These are phyloP conservation scores for Eimeria brunetti DNA, from an alignment of 169 alveolate genomes.

Conservation along the genomic window DNA sequence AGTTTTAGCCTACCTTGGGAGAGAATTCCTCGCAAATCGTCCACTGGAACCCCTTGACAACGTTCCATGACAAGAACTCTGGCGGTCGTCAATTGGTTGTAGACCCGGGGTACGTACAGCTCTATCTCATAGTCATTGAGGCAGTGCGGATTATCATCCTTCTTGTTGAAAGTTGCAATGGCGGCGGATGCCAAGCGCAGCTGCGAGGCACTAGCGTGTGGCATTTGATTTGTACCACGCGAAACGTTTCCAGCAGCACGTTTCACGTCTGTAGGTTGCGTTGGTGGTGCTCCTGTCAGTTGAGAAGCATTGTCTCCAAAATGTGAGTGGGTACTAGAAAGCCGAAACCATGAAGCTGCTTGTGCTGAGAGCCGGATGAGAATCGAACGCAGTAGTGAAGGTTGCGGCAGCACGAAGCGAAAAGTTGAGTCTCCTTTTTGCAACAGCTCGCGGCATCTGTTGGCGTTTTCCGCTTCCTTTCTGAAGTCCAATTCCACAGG, in stretches of 20 bases:
- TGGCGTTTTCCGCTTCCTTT: slow-evolving; percentile 77
- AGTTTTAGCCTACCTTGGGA: slow-evolving; percentile 50
- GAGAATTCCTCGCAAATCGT: slow-evolving; percentile 51
- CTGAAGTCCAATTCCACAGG: slow-evolving; percentile 78
- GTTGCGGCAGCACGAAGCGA: slow-evolving; percentile 34
- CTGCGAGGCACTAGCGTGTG: neutral
- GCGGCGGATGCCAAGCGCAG: neutral
- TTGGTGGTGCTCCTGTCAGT: neutral
- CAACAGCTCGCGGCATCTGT: slow-evolving; percentile 37
- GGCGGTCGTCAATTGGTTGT: slow-evolving; percentile 55
- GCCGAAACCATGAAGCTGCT: slow-evolving; percentile 12
- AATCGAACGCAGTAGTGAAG: slow-evolving; percentile 24
- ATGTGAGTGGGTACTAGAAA: slow-evolving; percentile 7
- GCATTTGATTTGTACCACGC: neutral
- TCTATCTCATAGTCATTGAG: slow-evolving; percentile 40
- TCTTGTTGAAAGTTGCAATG: neutral
- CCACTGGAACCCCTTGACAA: slow-evolving; percentile 73
- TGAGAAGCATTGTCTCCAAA: neutral
- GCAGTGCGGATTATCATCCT: neutral
- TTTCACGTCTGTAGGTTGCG: neutral
- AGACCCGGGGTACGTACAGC: slow-evolving; percentile 74
- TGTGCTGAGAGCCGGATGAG: slow-evolving; percentile 36
- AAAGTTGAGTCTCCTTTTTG: slow-evolving; percentile 31
- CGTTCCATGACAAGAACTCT: slow-evolving; percentile 82
- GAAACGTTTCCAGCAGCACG: neutral